Percentiles rank a stretch among this genome's conserved stretches.
Conservation (phyloP, 495 filamentous ascomycete genomes). For the Neurospora sublineolata region DNA sequence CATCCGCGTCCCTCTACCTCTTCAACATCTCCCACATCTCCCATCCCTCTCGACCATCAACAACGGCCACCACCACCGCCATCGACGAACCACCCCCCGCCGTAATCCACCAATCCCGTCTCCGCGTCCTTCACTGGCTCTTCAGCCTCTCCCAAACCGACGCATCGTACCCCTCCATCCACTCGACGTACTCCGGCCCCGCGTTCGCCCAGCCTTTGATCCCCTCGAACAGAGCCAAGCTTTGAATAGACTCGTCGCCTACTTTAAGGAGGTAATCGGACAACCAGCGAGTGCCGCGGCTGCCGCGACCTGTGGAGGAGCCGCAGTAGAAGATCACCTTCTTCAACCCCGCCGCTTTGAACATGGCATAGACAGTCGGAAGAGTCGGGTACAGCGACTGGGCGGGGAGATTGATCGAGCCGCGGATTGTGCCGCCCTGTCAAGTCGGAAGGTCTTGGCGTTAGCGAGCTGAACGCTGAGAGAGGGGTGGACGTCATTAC, state of each 20-base stretch:
- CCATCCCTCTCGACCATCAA: background rate
- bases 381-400: conserved; percentile 52
- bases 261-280: conserved; percentile 44
- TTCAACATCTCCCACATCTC: background rate
- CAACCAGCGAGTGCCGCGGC: conserved; percentile 54
- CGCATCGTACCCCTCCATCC: conserved; percentile 50
- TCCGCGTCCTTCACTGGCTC: background rate
- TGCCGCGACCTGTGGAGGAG: conserved; percentile 55
- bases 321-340: conserved; percentile 60
- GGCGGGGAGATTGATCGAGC: conserved; percentile 60
- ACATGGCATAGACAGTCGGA: conserved; percentile 43
- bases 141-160: conserved; percentile 28
- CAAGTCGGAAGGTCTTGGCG: background rate
- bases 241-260: conserved; percentile 35
- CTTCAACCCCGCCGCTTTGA: conserved; percentile 36
- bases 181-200: conserved; percentile 42
- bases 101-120: background rate
- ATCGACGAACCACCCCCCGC: background rate
- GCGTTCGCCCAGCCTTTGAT: conserved; percentile 54
- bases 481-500: background rate
- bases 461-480: background rate
- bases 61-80: background rate
- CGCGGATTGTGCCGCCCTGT: conserved; percentile 56
- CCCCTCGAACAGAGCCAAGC: conserved; percentile 46
- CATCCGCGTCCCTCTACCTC: background rate